phyloP scores from a whole-genome alignment of 805 yeast genomes.

The Candida methanosorbosa region DNA sequence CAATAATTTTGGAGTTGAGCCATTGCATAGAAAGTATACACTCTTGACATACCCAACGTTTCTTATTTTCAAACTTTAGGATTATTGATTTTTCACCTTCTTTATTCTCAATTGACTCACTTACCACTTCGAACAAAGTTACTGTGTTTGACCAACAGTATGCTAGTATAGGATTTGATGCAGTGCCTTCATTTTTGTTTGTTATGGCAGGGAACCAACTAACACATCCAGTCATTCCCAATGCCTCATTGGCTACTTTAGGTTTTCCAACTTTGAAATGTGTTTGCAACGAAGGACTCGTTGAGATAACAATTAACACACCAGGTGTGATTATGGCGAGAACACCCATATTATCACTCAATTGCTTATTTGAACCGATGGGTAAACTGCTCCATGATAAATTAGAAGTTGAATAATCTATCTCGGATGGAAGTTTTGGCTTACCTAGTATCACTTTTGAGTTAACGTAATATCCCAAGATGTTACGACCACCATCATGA shows the following conservation, averaged over 20 bases:
- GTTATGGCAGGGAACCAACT: constrained; percentile 56
- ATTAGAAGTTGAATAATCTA: constrained; percentile 15
- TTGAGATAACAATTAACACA: constrained; percentile 43
- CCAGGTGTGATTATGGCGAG: constrained; percentile 50
- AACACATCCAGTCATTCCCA: constrained; percentile 35
- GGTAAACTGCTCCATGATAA: constrained; percentile 47
- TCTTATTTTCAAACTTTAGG: constrained; percentile 29
- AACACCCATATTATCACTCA: constrained; percentile 50
- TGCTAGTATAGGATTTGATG: constrained; percentile 40
- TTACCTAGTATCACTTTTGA: constrained; percentile 48
- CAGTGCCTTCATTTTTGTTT: constrained; percentile 14
- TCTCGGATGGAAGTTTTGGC: constrained; percentile 14
- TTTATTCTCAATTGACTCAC: constrained; percentile 20
- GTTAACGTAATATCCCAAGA: constrained; percentile 40
- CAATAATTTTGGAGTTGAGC: constrained; percentile 34
- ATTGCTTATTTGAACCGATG: constrained; percentile 43
- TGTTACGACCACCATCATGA: constrained; percentile 55
- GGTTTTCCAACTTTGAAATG: constrained; percentile 49
- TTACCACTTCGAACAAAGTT: constrained; percentile 42
- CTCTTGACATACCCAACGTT: constrained; percentile 37
- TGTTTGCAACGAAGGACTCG: constrained; percentile 40
- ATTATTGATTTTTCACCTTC: constrained; percentile 14
- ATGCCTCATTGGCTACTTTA: constrained; percentile 20
- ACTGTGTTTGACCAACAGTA: constrained; percentile 61
- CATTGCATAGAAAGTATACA: constrained; percentile 49